Percentiles rank a stretch among this genome's conserved stretches.
phyloP scores from a whole-genome alignment of 352 stramenopile genomes.

The Pythium scleroteichum region DNA sequence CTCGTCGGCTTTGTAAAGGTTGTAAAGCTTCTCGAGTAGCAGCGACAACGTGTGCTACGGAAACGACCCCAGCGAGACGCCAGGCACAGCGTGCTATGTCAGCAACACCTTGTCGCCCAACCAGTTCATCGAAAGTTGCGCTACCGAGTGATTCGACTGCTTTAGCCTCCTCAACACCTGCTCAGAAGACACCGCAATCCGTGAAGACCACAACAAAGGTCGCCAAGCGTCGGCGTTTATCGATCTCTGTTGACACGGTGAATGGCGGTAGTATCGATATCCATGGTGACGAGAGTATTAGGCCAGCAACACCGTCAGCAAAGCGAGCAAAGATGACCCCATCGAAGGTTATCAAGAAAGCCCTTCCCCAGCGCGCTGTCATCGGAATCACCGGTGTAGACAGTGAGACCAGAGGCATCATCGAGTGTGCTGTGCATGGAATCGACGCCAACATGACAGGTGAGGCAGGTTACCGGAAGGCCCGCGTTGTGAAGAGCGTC shows the following conservation, averaged over 20 bases:
- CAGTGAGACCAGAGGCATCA: slow-evolving; percentile 47
- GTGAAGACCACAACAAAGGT: no score
- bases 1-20: slow-evolving; percentile 47
- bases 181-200: slow-evolving; percentile 11
- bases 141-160: neutral
- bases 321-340: slow-evolving; percentile 22
- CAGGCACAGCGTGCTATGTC: neutral
- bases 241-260: slow-evolving; percentile 8
- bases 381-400: slow-evolving; percentile 81
- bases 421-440: slow-evolving; percentile 77
- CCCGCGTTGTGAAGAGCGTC: slow-evolving; percentile 75
- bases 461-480: slow-evolving; percentile 53
- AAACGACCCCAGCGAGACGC: slow-evolving; percentile 12
- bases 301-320: slow-evolving; percentile 5
- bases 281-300: slow-evolving; percentile 11
- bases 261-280: slow-evolving; percentile 14
- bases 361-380: slow-evolving; percentile 37
- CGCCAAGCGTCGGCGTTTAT: slow-evolving; percentile 15
- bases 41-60: slow-evolving; percentile 22
- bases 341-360: slow-evolving; percentile 21
- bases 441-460: slow-evolving; percentile 67
- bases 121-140: neutral
- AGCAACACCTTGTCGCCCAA: slow-evolving; percentile 10
- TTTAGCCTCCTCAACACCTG: neutral
- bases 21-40: slow-evolving; percentile 34